These are phyloP conservation scores for Solanum peruvianum DNA, from an alignment of 257 asterid species.

Conservation along the genomic window DNA sequence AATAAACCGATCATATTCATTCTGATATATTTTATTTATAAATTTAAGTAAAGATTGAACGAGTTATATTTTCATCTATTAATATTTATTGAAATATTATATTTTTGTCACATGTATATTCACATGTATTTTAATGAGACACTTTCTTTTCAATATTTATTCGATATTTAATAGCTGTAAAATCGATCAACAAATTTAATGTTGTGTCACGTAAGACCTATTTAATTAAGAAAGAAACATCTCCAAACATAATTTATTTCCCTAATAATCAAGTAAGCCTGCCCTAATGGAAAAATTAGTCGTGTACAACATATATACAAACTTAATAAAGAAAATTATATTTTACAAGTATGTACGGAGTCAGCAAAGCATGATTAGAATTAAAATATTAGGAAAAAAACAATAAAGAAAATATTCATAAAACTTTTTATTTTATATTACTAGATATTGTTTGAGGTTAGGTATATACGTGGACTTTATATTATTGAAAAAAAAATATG, in stretches of 20 bases:
- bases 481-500: not conserved
- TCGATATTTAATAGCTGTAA: not conserved
- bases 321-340: not conserved
- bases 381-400: not conserved
- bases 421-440: not conserved
- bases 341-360: not conserved
- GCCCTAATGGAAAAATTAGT: not conserved
- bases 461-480: not conserved
- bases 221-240: too few relatives aligned
- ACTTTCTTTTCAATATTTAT: not conserved
- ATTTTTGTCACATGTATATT: not conserved
- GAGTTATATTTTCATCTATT: not conserved
- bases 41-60: not conserved
- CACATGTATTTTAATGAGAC: too few relatives aligned
- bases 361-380: conserved; percentile 2
- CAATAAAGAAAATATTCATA: not conserved
- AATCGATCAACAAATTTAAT: too few relatives aligned
- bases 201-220: not conserved
- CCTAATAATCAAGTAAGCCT: not conserved
- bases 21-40: too few relatives aligned
- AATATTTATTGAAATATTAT: too few relatives aligned
- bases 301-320: not conserved
- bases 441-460: not conserved
- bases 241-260: not conserved
- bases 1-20: too few relatives aligned